A percentile compares a stretch with the other conserved stretches of the same genome.
Conservation (phyloP, 441 rosid species). For the Omphalea diandra region DNA sequence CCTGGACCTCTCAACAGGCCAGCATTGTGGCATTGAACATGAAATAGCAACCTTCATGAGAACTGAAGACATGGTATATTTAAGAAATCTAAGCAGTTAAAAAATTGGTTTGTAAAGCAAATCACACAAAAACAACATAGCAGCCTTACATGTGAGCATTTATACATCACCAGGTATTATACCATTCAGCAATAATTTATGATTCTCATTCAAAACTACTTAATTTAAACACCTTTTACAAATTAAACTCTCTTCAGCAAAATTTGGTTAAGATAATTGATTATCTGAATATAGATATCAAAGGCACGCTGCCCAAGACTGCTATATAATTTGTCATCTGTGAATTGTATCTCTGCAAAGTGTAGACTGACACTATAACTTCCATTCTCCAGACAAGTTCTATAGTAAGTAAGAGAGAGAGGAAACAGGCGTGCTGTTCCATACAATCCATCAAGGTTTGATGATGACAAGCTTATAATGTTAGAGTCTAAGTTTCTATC, state of each 20-base stretch:
- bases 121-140: neutral
- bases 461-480: slow-evolving; percentile 14
- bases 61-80: neutral
- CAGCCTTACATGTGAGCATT: neutral
- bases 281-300: slow-evolving; percentile 61
- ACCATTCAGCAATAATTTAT: neutral
- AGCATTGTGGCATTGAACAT: neutral
- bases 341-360: slow-evolving; percentile 60
- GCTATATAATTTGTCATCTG: slow-evolving; percentile 31
- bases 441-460: slow-evolving; percentile 41
- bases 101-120: neutral
- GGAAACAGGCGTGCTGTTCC: slow-evolving; percentile 52
- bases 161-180: too few relatives aligned
- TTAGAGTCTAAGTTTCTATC: slow-evolving; percentile 15
- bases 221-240: neutral
- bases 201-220: neutral
- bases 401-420: slow-evolving; percentile 58
- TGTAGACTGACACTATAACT: slow-evolving; percentile 43
- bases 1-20: neutral
- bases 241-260: neutral
- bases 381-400: slow-evolving; percentile 58
- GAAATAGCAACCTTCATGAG: neutral
- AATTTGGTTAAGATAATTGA: neutral
- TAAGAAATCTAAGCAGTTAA: neutral
- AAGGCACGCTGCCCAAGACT: slow-evolving; percentile 57